These are phyloP conservation scores for Hura crepitans DNA, from an alignment of 441 rosid genomes.

Conservation along the genomic window DNA sequence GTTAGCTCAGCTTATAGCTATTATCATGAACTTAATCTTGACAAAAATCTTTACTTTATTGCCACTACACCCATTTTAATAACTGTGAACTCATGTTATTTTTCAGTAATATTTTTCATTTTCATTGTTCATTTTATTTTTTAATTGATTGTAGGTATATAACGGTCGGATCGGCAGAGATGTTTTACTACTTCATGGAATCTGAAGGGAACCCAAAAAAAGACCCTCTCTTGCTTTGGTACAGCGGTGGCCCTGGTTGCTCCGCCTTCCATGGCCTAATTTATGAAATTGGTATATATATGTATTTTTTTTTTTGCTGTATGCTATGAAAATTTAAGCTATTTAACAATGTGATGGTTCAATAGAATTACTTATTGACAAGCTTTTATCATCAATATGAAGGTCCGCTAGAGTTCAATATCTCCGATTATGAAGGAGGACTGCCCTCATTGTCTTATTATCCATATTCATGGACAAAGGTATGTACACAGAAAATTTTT, in stretches of 20 bases:
- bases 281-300: too few species aligned
- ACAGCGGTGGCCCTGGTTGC: conserved; percentile 38
- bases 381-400: neutral
- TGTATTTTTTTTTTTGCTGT: too few species aligned
- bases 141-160: conserved; percentile 27
- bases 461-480: conserved; percentile 38
- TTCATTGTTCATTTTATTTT: too few species aligned
- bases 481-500: neutral
- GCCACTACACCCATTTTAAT: neutral
- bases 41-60: too few species aligned
- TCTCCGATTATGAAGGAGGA: conserved; percentile 25
- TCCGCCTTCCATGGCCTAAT: too few species aligned
- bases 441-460: conserved; percentile 31
- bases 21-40: too few species aligned
- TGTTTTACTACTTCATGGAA: conserved; percentile 42
- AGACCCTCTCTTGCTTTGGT: conserved; percentile 42
- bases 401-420: conserved; percentile 42
- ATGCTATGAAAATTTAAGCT: too few species aligned
- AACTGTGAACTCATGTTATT: too few species aligned
- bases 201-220: conserved; percentile 30
- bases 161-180: conserved; percentile 28
- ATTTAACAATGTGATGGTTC: too few species aligned
- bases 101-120: too few species aligned
- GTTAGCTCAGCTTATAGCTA: too few species aligned
- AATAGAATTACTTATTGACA: too few species aligned